Evolutionary conservation across 495 filamentous ascomycete species (phyloP).

Genomic region (Emericellopsis terricola): DNA sequence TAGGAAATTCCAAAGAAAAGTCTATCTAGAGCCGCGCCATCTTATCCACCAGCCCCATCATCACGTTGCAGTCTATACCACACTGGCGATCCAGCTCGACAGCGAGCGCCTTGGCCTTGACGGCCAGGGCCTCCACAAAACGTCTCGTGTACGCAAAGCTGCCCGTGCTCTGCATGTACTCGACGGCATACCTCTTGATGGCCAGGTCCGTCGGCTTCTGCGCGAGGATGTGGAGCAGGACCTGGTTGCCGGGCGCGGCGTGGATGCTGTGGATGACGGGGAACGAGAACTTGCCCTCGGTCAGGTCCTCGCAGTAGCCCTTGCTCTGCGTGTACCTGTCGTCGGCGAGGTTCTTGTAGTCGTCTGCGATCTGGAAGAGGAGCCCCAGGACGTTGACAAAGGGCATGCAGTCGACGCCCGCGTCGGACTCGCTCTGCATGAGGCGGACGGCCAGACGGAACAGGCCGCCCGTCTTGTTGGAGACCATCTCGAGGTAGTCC

Average conservation of each 20-base stretch:
- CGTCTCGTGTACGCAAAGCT: neutral
- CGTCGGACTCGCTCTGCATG: conserved; percentile 64
- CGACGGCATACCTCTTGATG: neutral
- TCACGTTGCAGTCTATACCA: neutral
- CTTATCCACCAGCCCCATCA: neutral
- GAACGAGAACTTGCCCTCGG: conserved; percentile 39
- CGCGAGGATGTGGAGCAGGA: neutral
- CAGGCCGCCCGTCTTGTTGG: conserved; percentile 75
- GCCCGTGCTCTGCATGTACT: neutral
- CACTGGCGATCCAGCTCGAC: neutral
- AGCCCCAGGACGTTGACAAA: conserved; percentile 64
- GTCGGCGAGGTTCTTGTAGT: conserved; percentile 56
- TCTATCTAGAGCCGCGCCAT: neutral
- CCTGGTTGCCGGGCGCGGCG: neutral
- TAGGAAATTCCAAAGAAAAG: neutral
- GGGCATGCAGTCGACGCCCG: conserved; percentile 21
- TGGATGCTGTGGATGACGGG: conserved; percentile 20
- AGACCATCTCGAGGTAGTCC: conserved; percentile 85
- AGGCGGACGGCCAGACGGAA: conserved; percentile 69
- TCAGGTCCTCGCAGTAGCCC: conserved; percentile 38
- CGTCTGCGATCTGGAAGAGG: conserved; percentile 77
- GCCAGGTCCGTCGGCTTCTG: neutral
- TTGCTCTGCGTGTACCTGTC: conserved; percentile 27
- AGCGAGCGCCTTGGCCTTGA: neutral
- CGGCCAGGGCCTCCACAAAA: neutral